Conservation (phyloP, 2,329 filamentous ascomycete species). For the Penicillium fuscoglaucum region DNA sequence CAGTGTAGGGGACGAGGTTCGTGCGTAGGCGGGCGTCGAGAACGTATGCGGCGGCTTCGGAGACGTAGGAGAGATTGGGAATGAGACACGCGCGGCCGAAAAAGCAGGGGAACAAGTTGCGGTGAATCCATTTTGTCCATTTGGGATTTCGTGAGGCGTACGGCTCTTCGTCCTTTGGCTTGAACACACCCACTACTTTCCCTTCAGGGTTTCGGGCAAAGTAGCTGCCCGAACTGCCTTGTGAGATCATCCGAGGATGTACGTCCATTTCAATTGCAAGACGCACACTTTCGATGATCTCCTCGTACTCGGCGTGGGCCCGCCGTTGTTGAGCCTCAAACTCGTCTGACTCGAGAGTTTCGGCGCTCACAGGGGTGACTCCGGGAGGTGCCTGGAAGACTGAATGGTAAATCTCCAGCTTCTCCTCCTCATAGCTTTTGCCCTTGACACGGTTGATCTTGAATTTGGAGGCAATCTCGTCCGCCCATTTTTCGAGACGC, state of each 20-base stretch:
- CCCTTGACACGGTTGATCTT: slow-evolving; percentile 79
- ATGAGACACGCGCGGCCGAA: slow-evolving; percentile 95
- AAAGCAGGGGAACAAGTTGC: slow-evolving; percentile 95
- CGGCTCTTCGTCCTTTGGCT: slow-evolving; percentile 97
- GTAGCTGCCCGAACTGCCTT: slow-evolving; percentile 96
- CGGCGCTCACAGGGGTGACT: slow-evolving; percentile 73
- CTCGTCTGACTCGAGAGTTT: slow-evolving; percentile 63
- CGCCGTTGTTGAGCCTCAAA: slow-evolving; percentile 62
- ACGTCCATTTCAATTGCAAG: slow-evolving; percentile 84
- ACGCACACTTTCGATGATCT: slow-evolving; percentile 85
- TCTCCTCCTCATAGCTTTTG: slow-evolving; percentile 74
- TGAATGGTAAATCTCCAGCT: slow-evolving; percentile 92
- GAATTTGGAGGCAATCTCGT: slow-evolving; percentile 96
- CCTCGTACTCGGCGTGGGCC: slow-evolving; percentile 79
- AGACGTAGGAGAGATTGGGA: slow-evolving; percentile 95
- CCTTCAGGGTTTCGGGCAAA: slow-evolving; percentile 90
- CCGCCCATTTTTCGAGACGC: slow-evolving; percentile 90
- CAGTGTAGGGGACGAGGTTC: slow-evolving; percentile 92
- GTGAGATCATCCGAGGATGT: slow-evolving; percentile 93
- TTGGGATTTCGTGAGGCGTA: slow-evolving; percentile 97
- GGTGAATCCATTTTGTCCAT: slow-evolving; percentile 99
- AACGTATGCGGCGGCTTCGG: slow-evolving; percentile 94
- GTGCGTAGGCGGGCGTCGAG: slow-evolving; percentile 88
- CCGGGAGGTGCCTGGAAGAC: slow-evolving; percentile 94
- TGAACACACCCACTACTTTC: slow-evolving; percentile 96